These are phyloP conservation scores for Aspergillus novofumigatus DNA, from an alignment of 2,329 filamentous ascomycete species.

Conservation along the genomic window DNA sequence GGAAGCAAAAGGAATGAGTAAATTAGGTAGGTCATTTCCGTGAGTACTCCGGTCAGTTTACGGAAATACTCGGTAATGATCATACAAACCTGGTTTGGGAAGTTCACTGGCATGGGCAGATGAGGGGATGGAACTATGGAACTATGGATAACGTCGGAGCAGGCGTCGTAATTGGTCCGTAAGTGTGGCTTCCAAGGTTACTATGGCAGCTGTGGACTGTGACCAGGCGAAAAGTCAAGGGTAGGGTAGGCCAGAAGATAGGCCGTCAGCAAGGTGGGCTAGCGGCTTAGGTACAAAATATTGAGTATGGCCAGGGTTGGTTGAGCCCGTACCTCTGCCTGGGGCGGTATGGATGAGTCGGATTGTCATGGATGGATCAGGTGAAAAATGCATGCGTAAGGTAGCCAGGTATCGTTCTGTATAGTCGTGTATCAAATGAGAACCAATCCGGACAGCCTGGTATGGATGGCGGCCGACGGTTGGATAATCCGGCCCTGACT, in stretches of 20 bases:
- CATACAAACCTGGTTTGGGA: background rate
- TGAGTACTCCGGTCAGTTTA: background rate
- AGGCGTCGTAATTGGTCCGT: background rate
- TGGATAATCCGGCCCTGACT: background rate
- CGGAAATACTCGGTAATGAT: conserved; percentile 4
- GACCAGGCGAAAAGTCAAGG: background rate
- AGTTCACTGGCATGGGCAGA: background rate
- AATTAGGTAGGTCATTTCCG: conserved; percentile 13
- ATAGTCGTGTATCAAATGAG: background rate
- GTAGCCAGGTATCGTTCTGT: background rate
- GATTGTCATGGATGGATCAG: background rate
- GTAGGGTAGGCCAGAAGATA: background rate
- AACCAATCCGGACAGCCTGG: background rate
- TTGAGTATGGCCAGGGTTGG: background rate
- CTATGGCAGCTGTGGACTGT: background rate
- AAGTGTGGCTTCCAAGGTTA: background rate
- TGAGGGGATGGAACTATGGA: conserved; percentile 4
- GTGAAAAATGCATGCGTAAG: background rate
- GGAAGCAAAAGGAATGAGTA: conserved; percentile 26
- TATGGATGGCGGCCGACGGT: background rate
- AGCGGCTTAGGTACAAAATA: background rate
- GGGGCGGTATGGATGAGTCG: background rate
- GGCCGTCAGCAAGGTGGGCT: too few relatives aligned
- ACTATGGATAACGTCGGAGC: conserved; percentile 5
- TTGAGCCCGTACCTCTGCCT: background rate